Percentiles rank a stretch among this genome's conserved stretches.
Conservation (phyloP, 371 early-diverging fungal genomes). For the Smittium mucronatum region DNA sequence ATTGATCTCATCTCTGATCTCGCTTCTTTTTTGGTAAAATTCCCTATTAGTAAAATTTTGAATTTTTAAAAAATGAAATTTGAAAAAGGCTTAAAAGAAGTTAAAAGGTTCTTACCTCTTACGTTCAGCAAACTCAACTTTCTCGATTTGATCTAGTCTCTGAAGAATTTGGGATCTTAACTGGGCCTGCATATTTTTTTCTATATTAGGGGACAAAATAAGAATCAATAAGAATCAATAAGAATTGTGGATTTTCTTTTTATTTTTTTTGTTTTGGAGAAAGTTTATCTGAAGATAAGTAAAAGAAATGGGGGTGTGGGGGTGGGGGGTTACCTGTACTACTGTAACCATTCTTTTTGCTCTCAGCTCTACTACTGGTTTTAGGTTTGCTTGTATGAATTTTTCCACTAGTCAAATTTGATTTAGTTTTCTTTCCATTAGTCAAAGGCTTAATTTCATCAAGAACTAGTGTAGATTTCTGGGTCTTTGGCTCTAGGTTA, state of each 20-base stretch:
- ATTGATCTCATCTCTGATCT: conserved; percentile 24
- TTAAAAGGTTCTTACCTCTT: background rate
- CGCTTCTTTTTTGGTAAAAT: conserved; percentile 21
- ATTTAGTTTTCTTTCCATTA: background rate
- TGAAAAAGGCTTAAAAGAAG: conserved; percentile 10
- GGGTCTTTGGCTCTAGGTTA: no score
- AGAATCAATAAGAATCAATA: no score
- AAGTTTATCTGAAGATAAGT: background rate
- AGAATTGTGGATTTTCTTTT: no score
- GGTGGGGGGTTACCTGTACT: background rate
- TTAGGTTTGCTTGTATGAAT: background rate
- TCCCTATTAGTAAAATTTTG: background rate
- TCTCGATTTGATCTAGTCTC: conserved; percentile 30
- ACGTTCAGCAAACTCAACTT: conserved; percentile 21
- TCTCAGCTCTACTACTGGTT: background rate
- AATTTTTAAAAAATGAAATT: background rate
- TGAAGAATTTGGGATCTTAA: conserved; percentile 27
- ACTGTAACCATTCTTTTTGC: background rate
- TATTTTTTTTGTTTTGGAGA: background rate
- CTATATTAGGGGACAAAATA: no score
- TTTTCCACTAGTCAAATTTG: background rate
- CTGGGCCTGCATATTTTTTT: conserved; percentile 9
- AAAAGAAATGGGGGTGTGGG: background rate
- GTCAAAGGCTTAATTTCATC: background rate
- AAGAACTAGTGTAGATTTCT: no score